Conservation (phyloP, 139 green algal species). For the Dunaliella primolecta region DNA sequence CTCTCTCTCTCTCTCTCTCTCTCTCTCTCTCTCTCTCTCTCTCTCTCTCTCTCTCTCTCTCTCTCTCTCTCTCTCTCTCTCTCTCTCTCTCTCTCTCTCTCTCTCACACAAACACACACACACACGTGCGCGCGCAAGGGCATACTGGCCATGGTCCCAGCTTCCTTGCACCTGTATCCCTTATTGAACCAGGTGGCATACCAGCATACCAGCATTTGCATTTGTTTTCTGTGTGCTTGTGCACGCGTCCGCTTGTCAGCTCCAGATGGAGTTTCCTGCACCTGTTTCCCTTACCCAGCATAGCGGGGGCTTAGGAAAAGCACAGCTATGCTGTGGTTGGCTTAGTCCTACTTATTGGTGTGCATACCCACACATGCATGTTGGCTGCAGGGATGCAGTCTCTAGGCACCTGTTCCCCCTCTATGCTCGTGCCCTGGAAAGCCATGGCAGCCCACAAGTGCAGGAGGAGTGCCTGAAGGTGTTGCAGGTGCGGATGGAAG, state of each 20-base stretch:
- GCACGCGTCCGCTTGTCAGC: background rate
- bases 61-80: too few relatives aligned
- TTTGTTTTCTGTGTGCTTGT: background rate
- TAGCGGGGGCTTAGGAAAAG: background rate
- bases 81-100: too few relatives aligned
- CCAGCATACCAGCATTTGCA: background rate
- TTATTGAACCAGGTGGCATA: background rate
- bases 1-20: too few relatives aligned
- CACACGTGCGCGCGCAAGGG: too few relatives aligned
- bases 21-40: too few relatives aligned
- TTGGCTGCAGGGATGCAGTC: background rate
- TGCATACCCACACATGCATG: background rate
- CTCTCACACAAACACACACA: too few relatives aligned
- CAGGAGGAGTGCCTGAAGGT: constrained; percentile 21
- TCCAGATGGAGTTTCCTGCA: background rate
- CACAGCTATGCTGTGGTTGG: background rate
- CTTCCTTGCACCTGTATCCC: background rate
- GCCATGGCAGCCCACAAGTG: constrained; percentile 24
- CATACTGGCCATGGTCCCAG: too few relatives aligned
- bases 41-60: too few relatives aligned
- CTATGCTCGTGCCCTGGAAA: constrained; percentile 1
- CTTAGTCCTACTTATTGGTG: background rate
- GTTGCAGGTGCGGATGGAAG: too few relatives aligned
- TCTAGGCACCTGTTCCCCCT: background rate
- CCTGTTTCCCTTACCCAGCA: background rate